These are phyloP conservation scores for Huntiella omanensis DNA, from an alignment of 2,329 filamentous ascomycete genomes.

Conservation along the genomic window DNA sequence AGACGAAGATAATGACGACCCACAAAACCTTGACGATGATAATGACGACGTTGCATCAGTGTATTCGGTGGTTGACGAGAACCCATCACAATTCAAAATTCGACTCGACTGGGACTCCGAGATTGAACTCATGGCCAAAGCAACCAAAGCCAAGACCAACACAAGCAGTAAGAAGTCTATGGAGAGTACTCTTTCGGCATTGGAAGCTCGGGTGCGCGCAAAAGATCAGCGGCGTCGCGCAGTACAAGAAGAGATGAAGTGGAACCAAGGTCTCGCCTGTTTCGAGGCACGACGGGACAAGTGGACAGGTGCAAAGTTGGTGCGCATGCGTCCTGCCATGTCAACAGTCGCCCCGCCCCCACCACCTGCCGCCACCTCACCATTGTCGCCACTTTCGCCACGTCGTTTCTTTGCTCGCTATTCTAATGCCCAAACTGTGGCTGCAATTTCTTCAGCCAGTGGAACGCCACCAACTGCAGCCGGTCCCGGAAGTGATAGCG, in stretches of 20 bases:
- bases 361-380: conserved; percentile 16
- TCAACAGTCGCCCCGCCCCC: conserved; percentile 18
- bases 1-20: conserved; percentile 14
- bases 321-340: conserved; percentile 30
- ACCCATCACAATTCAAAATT: conserved; percentile 28
- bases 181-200: not conserved
- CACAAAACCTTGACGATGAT: too few relatives aligned
- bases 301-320: conserved; percentile 63
- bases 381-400: conserved; percentile 24
- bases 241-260: conserved; percentile 45
- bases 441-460: conserved; percentile 19
- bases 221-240: conserved; percentile 37
- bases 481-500: conserved; percentile 14
- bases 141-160: not conserved
- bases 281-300: conserved; percentile 61
- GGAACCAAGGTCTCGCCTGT: conserved; percentile 68
- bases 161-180: conserved; percentile 1
- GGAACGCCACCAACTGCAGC: conserved; percentile 11
- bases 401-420: conserved; percentile 33
- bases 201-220: conserved; percentile 1
- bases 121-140: conserved; percentile 4
- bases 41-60: conserved; percentile 28
- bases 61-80: conserved; percentile 39
- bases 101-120: conserved; percentile 35
- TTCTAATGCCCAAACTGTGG: conserved; percentile 20